Conservation (phyloP, 2,329 filamentous ascomycete genomes). For the Nemania bipapillata region DNA sequence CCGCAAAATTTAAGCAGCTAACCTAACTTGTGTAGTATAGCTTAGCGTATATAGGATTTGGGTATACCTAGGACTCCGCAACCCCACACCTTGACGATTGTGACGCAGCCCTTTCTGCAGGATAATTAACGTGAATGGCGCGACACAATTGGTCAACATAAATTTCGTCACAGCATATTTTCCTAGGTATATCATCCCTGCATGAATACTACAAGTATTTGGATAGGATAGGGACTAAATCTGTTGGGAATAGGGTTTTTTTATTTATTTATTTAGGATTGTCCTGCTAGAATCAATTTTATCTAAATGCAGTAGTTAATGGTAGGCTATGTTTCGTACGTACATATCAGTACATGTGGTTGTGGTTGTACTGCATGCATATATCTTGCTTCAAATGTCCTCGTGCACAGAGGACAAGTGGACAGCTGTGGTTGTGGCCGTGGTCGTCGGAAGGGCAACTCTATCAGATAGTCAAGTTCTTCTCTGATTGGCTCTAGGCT, state of each 20-base stretch:
- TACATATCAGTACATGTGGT: too few relatives aligned
- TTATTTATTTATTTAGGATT: too few relatives aligned
- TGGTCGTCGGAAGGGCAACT: background rate
- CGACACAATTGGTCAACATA: background rate
- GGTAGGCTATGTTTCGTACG: background rate
- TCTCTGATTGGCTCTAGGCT: constrained; percentile 7
- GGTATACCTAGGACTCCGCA: background rate
- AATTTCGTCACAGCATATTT: constrained; percentile 8
- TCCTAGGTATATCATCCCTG: background rate
- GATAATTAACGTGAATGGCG: background rate
- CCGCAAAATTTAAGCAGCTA: background rate
- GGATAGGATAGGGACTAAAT: too few relatives aligned
- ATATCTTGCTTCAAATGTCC: background rate
- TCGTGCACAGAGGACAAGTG: background rate
- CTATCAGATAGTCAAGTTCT: background rate
- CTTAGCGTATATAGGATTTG: background rate
- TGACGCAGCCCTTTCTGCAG: background rate
- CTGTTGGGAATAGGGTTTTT: background rate
- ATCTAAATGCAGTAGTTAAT: too few relatives aligned
- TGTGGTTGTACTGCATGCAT: constrained; percentile 1
- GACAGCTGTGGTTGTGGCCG: too few relatives aligned
- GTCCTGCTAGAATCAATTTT: too few relatives aligned
- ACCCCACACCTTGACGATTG: background rate
- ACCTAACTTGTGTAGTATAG: background rate
- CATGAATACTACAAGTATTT: background rate